Percentiles rank a stretch among this genome's conserved stretches.
These are phyloP conservation scores for Flaveria linearis DNA, from an alignment of 129 eudicot genomes.

Conservation along the genomic window DNA sequence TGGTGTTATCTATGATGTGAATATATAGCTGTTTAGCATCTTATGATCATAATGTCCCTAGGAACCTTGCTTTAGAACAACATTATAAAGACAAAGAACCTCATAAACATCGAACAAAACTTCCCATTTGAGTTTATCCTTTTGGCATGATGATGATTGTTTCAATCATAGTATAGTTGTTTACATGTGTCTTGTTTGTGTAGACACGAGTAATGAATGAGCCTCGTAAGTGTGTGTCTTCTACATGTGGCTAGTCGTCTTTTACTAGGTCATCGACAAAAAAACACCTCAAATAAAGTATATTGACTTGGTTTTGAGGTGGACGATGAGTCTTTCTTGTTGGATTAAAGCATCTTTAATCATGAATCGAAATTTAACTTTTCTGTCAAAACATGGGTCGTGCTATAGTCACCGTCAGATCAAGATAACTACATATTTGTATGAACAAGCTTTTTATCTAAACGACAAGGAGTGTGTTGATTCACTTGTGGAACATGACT, in stretches of 20 bases:
- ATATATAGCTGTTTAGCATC: conserved; percentile 38
- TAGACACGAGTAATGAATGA: not conserved
- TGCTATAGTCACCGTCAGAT: not conserved
- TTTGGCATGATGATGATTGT: not conserved
- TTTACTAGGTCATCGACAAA: not conserved
- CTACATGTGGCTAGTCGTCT: conserved; percentile 6
- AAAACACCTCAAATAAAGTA: not conserved
- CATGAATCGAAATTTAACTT: not conserved
- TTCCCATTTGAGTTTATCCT: conserved; percentile 10
- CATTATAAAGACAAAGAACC: not conserved
- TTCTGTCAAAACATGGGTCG: not conserved
- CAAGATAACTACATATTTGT: not conserved
- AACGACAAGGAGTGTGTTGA: not conserved
- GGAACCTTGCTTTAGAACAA: conserved; percentile 13
- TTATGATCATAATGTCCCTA: conserved; percentile 21
- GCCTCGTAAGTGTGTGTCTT: not conserved
- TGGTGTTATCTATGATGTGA: conserved; percentile 44
- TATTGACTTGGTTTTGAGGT: not conserved
- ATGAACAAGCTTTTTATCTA: not conserved
- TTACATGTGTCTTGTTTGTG: not conserved
- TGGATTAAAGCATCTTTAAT: conserved; percentile 21
- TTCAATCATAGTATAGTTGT: not conserved
- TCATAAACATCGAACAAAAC: not conserved
- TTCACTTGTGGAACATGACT: not conserved
- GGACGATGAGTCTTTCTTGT: conserved; percentile 21